Evolutionary conservation across 495 filamentous ascomycete species (phyloP).

Genomic region (Haplographium delicatum): DNA sequence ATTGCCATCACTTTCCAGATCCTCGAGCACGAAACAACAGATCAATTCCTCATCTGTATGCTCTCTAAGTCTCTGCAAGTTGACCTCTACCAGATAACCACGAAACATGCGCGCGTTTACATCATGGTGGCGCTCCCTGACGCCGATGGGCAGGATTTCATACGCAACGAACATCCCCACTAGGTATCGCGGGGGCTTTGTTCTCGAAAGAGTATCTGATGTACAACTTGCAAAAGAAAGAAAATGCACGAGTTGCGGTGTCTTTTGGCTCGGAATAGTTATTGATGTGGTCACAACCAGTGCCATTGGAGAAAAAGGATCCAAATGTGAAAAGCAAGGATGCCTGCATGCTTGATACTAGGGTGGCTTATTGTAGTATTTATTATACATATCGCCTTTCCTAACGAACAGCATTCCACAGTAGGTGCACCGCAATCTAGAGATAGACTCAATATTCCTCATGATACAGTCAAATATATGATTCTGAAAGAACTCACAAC

Average conservation of each 20-base stretch:
- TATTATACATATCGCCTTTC: slow-evolving; percentile 11
- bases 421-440: slow-evolving; percentile 7
- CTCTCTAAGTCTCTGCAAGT: slow-evolving; percentile 18
- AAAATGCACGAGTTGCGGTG: slow-evolving; percentile 18
- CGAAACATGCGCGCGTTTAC: slow-evolving; percentile 23
- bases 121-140: slow-evolving; percentile 21
- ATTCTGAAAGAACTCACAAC: slow-evolving; percentile 7
- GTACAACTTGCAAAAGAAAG: slow-evolving; percentile 17
- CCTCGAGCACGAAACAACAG: slow-evolving; percentile 20
- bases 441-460: slow-evolving; percentile 4
- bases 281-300: slow-evolving; percentile 17
- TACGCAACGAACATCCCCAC: slow-evolving; percentile 18
- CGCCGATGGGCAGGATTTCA: slow-evolving; percentile 20
- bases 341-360: slow-evolving; percentile 6
- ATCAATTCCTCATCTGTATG: slow-evolving; percentile 20
- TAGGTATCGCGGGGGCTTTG: slow-evolving; percentile 20
- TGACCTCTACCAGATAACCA: slow-evolving; percentile 18
- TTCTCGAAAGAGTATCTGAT: slow-evolving; percentile 19
- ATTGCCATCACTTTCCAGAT: slow-evolving; percentile 22
- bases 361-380: slow-evolving; percentile 12
- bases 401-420: slow-evolving; percentile 2
- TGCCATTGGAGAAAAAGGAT: slow-evolving; percentile 15
- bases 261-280: slow-evolving; percentile 20
- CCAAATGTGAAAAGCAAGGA: slow-evolving; percentile 12
- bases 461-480: slow-evolving; percentile 15